Base-by-base conservation (phyloP, 805 yeast genomes). In the Grigorovia jiainica region DNA sequence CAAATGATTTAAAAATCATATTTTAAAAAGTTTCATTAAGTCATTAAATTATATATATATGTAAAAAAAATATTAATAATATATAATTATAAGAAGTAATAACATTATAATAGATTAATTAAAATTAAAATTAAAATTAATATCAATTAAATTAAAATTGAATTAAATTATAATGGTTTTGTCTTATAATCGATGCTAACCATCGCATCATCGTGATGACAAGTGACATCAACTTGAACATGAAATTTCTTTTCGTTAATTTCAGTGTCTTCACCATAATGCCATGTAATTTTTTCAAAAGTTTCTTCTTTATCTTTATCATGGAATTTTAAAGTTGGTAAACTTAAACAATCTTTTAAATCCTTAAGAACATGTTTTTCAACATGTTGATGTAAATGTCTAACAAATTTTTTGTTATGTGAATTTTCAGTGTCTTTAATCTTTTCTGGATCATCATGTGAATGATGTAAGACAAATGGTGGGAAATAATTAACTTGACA, bases 311-410 rank as follows among this genome's bases (percentile, higher is more conserved):
- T 73, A 44, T 74, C 73, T 42, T 72, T 67, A 31, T 66, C 71
- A 41, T 75, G 72, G 58, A 76, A 74, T 34, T 75, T 68, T 66
- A 76, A 63, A 36, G 67, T 66, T 4, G 61, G 63, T 42, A 69
- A 58, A 40, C 84, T 84, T 16, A 79, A 66, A 58, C 77, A 75
- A 43, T 68, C 70, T 47, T 71, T 72, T 64, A 82, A 76, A 50
- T 82, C 90, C 47, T 73, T 71, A 58, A 82, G 67, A 54, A 82
- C 65, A 60, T 82, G 90, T 53, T 79, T 79, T 54, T 78, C 75
- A 43, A 82, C 69, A 53, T 82, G 92, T 61, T 82, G 92, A 53
- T 79, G 83, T 60, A 82, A 69, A 58, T 81, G 82, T 58, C 92
- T 71, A 45, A 76, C 78, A 55, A 80, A 82, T 62, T 82, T 81